These are phyloP conservation scores for Microbotryum intermedium DNA, from an alignment of 1,284 basidiomycete species.

Conservation along the genomic window DNA sequence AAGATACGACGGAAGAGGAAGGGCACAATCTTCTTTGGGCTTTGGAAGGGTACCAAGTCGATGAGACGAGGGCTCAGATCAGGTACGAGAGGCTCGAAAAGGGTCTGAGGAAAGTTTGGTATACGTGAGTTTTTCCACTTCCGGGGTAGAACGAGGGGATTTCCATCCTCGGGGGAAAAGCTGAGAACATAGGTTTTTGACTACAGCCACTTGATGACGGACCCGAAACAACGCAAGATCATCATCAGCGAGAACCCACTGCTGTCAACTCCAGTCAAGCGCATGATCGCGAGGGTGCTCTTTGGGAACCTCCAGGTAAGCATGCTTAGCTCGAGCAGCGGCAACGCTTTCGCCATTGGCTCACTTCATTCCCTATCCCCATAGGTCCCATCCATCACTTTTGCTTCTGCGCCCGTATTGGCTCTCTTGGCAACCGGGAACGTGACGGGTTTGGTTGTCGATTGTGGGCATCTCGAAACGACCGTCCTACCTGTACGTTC, in stretches of 20 bases:
- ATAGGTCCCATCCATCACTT: slow-evolving; percentile 84
- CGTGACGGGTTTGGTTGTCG: slow-evolving; percentile 84
- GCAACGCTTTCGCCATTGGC: no score
- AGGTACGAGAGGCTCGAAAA: slow-evolving; percentile 56
- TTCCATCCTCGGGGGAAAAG: no score
- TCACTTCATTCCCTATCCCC: neutral
- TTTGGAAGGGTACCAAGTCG: slow-evolving; percentile 15
- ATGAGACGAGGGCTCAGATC: slow-evolving; percentile 16
- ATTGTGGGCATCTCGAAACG: slow-evolving; percentile 83
- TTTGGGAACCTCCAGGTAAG: slow-evolving; percentile 82
- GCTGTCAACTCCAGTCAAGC: slow-evolving; percentile 75
- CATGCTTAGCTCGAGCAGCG: neutral
- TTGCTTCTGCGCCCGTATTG: slow-evolving; percentile 76
- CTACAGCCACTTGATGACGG: slow-evolving; percentile 73
- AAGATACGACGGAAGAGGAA: neutral
- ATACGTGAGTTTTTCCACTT: slow-evolving; percentile 54
- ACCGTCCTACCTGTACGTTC: slow-evolving; percentile 68
- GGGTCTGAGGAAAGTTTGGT: slow-evolving; percentile 66
- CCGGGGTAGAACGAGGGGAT: no score
- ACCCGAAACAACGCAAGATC: slow-evolving; percentile 86
- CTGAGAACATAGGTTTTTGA: no score
- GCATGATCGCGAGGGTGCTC: slow-evolving; percentile 71
- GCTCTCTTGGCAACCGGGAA: slow-evolving; percentile 74
- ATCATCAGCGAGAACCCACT: slow-evolving; percentile 84
- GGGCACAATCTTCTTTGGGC: slow-evolving; percentile 8